phyloP scores from a whole-genome alignment of 2,329 filamentous ascomycete genomes.

The Pestalotiopsis sp. region DNA sequence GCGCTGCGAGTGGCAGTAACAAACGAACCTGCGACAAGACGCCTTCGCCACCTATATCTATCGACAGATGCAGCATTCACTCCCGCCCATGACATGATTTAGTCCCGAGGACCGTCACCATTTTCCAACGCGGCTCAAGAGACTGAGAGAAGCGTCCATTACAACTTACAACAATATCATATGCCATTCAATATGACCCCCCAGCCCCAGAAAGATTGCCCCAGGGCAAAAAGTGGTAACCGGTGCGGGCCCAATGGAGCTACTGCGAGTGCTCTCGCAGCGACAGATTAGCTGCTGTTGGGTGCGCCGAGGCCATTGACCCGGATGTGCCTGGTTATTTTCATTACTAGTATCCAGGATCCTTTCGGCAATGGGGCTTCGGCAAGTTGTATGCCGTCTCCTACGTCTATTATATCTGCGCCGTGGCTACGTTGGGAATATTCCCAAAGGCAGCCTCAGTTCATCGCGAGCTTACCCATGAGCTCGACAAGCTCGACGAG shows the following conservation, averaged over 20 bases:
- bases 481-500: neutral
- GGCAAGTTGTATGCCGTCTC: neutral
- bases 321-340: neutral
- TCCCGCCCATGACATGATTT: neutral
- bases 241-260: neutral
- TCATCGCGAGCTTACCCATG: neutral
- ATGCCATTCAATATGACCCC: too few relatives aligned
- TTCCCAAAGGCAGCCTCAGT: neutral
- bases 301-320: neutral
- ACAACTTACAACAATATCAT: too few relatives aligned
- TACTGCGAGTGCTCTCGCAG: slow-evolving; percentile 5
- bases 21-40: neutral
- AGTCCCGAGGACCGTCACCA: too few relatives aligned
- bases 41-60: neutral
- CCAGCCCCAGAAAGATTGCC: neutral
- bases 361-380: neutral
- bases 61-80: neutral
- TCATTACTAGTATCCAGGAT: neutral
- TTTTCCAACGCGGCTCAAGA: too few relatives aligned
- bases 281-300: neutral
- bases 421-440: neutral
- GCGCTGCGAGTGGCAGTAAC: neutral
- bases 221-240: neutral
- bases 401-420: neutral
- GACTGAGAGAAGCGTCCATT: too few relatives aligned